Evolutionary conservation across 2,329 filamentous ascomycete species (phyloP).

Genomic region (Fusarium foetens): DNA sequence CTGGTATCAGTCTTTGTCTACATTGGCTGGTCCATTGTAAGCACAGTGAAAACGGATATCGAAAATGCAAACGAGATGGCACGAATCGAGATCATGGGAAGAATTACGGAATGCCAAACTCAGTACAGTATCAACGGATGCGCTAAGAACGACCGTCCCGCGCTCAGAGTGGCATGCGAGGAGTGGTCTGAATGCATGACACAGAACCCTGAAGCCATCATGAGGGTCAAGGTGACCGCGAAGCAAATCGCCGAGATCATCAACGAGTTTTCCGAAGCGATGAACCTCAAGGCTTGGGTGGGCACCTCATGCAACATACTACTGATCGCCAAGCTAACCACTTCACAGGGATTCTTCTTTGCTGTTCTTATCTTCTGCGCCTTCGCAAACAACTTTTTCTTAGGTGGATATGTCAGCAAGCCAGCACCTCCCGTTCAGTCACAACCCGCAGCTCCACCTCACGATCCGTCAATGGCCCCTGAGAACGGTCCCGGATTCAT

Average conservation of each 20-base stretch:
- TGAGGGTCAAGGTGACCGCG: constrained; percentile 81
- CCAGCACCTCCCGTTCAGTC: constrained; percentile 43
- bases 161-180: constrained; percentile 76
- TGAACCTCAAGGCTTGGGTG: constrained; percentile 81
- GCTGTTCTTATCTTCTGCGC: constrained; percentile 60
- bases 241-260: constrained; percentile 92
- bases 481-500: constrained; percentile 57
- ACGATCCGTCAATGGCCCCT: constrained; percentile 42
- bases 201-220: constrained; percentile 80
- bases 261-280: constrained; percentile 91
- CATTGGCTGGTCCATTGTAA: constrained; percentile 74
- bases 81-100: constrained; percentile 73
- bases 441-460: constrained; percentile 31
- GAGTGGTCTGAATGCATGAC: constrained; percentile 91
- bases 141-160: constrained; percentile 72
- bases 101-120: constrained; percentile 77
- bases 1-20: constrained; percentile 68
- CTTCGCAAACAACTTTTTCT: constrained; percentile 61
- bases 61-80: constrained; percentile 75
- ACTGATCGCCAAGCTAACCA: constrained; percentile 17
- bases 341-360: constrained; percentile 60
- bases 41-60: constrained; percentile 79
- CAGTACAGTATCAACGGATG: constrained; percentile 84
- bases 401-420: constrained; percentile 51
- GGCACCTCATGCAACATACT: constrained; percentile 35